Base-by-base conservation (phyloP, 2,329 filamentous ascomycete species). In the Zasmidium angulare region DNA sequence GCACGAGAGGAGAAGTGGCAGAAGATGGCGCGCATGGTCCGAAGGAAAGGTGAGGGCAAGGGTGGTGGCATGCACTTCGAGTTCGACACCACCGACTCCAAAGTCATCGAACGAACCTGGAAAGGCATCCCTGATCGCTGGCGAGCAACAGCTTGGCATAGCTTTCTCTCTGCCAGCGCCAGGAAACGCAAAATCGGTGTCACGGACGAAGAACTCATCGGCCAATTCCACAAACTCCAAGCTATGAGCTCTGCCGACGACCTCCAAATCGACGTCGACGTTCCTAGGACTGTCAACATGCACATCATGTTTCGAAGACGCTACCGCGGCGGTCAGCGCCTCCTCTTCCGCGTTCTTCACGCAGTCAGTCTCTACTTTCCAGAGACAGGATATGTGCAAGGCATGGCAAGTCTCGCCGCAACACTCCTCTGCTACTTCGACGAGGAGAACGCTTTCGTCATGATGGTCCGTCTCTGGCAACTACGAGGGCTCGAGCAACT, bases 61-160 rank as follows among this genome's bases (percentile, higher is more conserved):
- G 84, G 85, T 21, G 84, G 84, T 17, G 85, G 86, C 17, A 87
- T 86, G 83, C 78, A 78, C 12, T 88, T 88, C 64, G 89, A 92
- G 56, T 98, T 98, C 72, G 92, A 97, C 75, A 84, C 85, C 40
- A 86, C 83, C 64, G 90, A 89, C 72, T 82, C 89, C 4, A 82
- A 97, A 74, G 80, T 99, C 47, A 87, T 96, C 59, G 89, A 93
- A 66, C 86, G 95, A 57, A 96, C 92, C 1, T 99, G 95, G 95
- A 99, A 99, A 74, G 95, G 95, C 26, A 96, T 99, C 63, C 95
- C 95, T 0, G 95, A 99, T 75, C 87, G 91, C 63, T 99, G 95
- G 95, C 89, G 95, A 53, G 86, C 89, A 29, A 89, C 91, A 1
- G 95, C 93, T 1, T 99, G 95, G 95, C 93, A 93, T 77, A 91